Percentiles rank a stretch among this genome's conserved stretches.
phyloP scores from a whole-genome alignment of 768 basidiomycete species.

The Mycena indigotica region DNA sequence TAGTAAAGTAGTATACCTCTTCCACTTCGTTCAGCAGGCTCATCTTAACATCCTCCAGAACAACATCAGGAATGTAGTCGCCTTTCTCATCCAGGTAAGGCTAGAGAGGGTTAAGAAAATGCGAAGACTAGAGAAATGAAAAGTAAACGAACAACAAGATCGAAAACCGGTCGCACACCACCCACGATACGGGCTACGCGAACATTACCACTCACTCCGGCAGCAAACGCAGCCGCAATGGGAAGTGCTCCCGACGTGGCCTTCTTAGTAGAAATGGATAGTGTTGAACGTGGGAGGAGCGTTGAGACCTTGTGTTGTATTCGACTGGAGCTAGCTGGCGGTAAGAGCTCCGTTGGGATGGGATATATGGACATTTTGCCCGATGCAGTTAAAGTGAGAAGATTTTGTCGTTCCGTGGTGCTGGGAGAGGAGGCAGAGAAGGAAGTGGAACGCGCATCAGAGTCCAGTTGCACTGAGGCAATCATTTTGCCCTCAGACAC shows the following conservation, averaged over 20 bases:
- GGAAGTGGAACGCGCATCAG: slow-evolving; percentile 54
- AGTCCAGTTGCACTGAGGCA: slow-evolving; percentile 65
- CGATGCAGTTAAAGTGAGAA: slow-evolving; percentile 60
- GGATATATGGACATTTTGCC: slow-evolving; percentile 62
- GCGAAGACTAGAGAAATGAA: background rate
- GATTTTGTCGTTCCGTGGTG: slow-evolving; percentile 36
- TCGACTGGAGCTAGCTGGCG: slow-evolving; percentile 41
- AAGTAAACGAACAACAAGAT: slow-evolving; percentile 52
- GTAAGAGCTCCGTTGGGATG: slow-evolving; percentile 48
- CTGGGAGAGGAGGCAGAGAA: slow-evolving; percentile 33
- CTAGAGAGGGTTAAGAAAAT: slow-evolving; percentile 35
- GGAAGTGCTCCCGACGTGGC: slow-evolving; percentile 38
- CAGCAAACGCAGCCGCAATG: slow-evolving; percentile 49
- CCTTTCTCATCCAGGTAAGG: slow-evolving; percentile 56
- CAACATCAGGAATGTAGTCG: slow-evolving; percentile 53
- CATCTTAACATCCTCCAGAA: slow-evolving; percentile 42
- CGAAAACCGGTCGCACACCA: slow-evolving; percentile 61
- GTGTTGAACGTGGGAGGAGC: slow-evolving; percentile 54
- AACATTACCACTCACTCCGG: slow-evolving; percentile 44
- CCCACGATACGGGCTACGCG: slow-evolving; percentile 56
- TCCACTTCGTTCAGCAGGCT: slow-evolving; percentile 25
- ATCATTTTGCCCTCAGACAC: slow-evolving; percentile 52
- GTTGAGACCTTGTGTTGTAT: slow-evolving; percentile 49
- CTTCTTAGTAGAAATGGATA: slow-evolving; percentile 44
- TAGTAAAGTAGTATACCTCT: slow-evolving; percentile 17